phyloP scores from a whole-genome alignment of 2,329 filamentous ascomycete genomes.

The Colletotrichum sp. region DNA sequence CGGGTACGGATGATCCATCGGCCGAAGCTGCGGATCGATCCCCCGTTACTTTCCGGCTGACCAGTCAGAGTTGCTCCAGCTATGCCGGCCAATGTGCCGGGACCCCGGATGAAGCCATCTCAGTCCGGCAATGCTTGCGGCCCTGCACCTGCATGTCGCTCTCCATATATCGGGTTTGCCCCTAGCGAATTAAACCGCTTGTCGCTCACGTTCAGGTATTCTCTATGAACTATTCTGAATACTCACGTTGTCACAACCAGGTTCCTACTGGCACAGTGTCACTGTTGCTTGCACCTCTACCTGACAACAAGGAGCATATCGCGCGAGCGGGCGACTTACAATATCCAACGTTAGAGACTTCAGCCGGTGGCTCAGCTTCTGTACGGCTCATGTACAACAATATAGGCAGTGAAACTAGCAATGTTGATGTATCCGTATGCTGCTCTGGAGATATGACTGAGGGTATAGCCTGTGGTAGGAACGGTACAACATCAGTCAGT shows the following conservation, averaged over 20 bases:
- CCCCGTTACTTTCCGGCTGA: not conserved
- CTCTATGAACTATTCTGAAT: not conserved
- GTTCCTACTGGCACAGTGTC: not conserved
- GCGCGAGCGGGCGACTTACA: not conserved
- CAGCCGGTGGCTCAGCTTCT: not conserved
- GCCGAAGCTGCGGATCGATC: not conserved
- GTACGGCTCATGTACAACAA: not conserved
- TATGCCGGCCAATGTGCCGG: not conserved
- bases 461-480: not conserved
- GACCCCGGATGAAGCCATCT: constrained; percentile 1
- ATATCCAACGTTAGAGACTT: not conserved
- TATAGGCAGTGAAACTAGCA: not conserved
- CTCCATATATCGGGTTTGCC: not conserved
- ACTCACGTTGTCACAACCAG: not conserved
- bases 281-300: not conserved
- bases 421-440: not conserved
- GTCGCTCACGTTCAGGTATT: not conserved
- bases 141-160: not conserved
- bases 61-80: not conserved
- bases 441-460: not conserved
- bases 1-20: not conserved
- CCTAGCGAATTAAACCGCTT: not conserved
- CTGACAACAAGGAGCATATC: not conserved
- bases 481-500: not conserved
- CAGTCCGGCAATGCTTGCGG: constrained; percentile 17